These are phyloP conservation scores for Volvox africanus DNA, from an alignment of 139 green algal species.

Conservation along the genomic window DNA sequence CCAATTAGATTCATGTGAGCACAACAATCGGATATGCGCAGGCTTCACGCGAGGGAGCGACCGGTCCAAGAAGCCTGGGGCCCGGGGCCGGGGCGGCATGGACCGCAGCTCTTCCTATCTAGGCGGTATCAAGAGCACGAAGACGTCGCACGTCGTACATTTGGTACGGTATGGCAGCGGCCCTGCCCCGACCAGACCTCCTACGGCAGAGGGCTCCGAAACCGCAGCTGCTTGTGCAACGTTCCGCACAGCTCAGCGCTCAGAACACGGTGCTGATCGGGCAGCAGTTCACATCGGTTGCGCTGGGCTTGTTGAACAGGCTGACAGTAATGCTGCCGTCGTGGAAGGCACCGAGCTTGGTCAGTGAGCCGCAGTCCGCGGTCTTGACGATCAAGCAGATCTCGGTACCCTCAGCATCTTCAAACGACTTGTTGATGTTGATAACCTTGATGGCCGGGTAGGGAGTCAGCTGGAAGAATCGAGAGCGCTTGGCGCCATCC, in stretches of 20 bases:
- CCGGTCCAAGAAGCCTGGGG: no score
- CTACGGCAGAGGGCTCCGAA: not conserved
- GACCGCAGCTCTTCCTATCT: not conserved
- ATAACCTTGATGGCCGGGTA: conserved; percentile 51
- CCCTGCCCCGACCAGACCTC: no score
- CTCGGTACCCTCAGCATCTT: not conserved
- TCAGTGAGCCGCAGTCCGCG: not conserved
- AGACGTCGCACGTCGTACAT: not conserved
- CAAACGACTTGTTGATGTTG: conserved; percentile 46
- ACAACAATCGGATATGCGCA: no score
- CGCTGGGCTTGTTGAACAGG: conserved; percentile 48
- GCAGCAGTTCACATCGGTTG: not conserved
- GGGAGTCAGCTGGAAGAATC: conserved; percentile 48
- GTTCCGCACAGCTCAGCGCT: not conserved
- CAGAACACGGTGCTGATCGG: not conserved
- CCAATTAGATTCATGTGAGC: no score
- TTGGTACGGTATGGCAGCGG: not conserved
- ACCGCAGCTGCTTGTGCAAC: not conserved
- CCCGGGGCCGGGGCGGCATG: not conserved
- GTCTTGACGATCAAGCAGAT: conserved; percentile 49
- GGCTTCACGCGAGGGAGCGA: no score
- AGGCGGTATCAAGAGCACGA: not conserved
- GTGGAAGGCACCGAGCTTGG: not conserved
- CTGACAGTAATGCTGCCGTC: conserved; percentile 31
- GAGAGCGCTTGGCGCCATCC: conserved; percentile 15